phyloP scores from a whole-genome alignment of 306 rosid genomes.

The Acacia confusa region DNA sequence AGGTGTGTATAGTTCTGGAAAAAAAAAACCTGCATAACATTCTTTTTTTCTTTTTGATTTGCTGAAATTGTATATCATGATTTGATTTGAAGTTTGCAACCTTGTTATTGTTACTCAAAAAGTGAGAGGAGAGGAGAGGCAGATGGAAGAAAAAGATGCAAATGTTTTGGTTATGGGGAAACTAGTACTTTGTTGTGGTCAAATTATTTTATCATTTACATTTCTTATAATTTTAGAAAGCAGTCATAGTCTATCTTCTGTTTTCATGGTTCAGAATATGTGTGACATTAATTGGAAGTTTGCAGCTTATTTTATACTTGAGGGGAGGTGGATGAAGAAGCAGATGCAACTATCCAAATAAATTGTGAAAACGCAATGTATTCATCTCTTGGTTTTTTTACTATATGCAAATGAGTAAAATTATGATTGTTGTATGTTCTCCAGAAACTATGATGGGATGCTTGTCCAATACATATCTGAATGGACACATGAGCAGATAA shows the following conservation, averaged over 20 bases:
- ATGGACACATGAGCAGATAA: background rate
- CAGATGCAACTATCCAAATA: background rate
- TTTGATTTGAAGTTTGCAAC: background rate
- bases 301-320: background rate
- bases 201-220: background rate
- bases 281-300: background rate
- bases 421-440: background rate
- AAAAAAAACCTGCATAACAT: background rate
- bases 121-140: slow-evolving; percentile 2
- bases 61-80: background rate
- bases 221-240: background rate
- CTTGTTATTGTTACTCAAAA: background rate
- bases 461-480: slow-evolving; percentile 4
- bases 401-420: slow-evolving; percentile 13
- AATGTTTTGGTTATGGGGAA: background rate
- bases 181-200: background rate
- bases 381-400: slow-evolving; percentile 17
- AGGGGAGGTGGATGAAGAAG: background rate
- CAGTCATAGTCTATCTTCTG: background rate
- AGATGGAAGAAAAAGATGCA: background rate
- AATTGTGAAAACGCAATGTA: slow-evolving; percentile 11
- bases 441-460: background rate
- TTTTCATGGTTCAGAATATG: background rate
- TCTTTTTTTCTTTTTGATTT: background rate
- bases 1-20: background rate